Conservation (phyloP, 2,329 filamentous ascomycete genomes). For the Aspergillus sojae region DNA sequence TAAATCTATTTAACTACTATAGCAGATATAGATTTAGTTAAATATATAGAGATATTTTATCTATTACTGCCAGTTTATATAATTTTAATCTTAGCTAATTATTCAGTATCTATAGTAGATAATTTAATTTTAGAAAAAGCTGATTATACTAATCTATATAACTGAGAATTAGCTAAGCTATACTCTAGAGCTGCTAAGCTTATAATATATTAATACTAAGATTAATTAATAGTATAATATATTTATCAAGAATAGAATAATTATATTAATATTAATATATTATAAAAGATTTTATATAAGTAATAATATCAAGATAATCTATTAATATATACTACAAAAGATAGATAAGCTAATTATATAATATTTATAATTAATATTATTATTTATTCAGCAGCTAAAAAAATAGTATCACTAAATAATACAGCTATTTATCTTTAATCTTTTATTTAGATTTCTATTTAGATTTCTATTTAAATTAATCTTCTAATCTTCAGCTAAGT, state of each 20-base stretch:
- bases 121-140: background rate
- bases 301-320: background rate
- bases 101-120: background rate
- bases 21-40: background rate
- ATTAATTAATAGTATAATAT: background rate
- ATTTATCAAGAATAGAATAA: background rate
- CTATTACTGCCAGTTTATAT: rapidly evolving
- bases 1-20: background rate
- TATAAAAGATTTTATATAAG: background rate
- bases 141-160: background rate
- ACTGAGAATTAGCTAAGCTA: rapidly evolving
- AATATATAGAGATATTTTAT: background rate
- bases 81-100: background rate
- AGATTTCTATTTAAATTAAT: too few species aligned
- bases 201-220: background rate
- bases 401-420: too few species aligned
- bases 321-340: background rate
- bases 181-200: background rate
- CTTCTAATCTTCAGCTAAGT: too few species aligned
- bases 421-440: too few species aligned
- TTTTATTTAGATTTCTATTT: too few species aligned
- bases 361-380: background rate
- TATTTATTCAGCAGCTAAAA: background rate
- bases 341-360: background rate
- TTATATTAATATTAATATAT: background rate